Conservation (phyloP, 2,329 filamentous ascomycete species). For the Penicillium sp. region DNA sequence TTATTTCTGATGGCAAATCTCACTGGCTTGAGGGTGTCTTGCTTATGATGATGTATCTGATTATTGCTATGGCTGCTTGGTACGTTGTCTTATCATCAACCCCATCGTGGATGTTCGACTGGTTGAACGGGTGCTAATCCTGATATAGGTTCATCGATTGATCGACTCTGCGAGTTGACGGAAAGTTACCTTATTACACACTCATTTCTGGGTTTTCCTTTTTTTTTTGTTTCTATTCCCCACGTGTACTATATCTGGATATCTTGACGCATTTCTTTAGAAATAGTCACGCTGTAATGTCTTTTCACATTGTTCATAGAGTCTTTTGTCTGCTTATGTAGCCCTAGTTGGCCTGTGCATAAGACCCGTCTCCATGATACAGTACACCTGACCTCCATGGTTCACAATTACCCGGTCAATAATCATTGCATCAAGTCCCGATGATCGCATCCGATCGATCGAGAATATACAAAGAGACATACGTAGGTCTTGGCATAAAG, state of each 20-base stretch:
- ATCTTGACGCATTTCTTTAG: background rate
- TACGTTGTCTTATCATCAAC: constrained; percentile 27
- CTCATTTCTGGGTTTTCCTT: background rate
- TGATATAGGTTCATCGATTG: constrained; percentile 2
- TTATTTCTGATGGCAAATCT: constrained; percentile 49
- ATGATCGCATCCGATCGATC: too few species aligned
- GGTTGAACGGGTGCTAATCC: background rate
- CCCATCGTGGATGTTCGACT: too few species aligned
- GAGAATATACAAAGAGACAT: too few species aligned
- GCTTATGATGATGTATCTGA: constrained; percentile 59
- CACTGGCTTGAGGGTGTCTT: constrained; percentile 62
- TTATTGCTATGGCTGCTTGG: constrained; percentile 61
- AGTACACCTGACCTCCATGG: too few species aligned
- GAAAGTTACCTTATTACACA: background rate
- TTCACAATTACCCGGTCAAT: too few species aligned
- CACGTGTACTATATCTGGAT: background rate
- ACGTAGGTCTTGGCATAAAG: too few species aligned
- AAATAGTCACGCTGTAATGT: background rate
- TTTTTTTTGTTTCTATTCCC: background rate
- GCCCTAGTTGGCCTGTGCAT: too few species aligned
- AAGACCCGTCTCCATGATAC: too few species aligned
- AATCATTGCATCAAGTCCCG: too few species aligned
- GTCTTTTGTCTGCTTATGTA: too few species aligned
- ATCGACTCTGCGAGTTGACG: background rate
- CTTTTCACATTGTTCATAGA: background rate